Evolutionary conservation across 345 rosid genomes (phyloP).

Genomic region (Mercurialis annua): DNA sequence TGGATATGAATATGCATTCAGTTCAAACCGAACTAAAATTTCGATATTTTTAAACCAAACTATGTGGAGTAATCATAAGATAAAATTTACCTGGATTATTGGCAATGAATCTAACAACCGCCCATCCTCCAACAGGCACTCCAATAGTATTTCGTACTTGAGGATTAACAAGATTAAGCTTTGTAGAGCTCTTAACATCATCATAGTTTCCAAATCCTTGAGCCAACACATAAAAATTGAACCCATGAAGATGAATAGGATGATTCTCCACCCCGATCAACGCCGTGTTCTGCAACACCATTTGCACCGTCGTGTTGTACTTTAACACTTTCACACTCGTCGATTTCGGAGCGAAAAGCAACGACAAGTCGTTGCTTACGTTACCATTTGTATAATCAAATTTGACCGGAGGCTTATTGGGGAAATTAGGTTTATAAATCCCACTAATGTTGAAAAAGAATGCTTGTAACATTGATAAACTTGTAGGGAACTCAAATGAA

Average conservation of each 20-base stretch:
- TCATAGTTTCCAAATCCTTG: slow-evolving; percentile 90
- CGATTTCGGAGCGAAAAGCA: slow-evolving; percentile 45
- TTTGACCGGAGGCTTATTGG: slow-evolving; percentile 46
- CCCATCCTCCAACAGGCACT: slow-evolving; percentile 47
- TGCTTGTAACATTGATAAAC: slow-evolving; percentile 61
- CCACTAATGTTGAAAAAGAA: slow-evolving; percentile 45
- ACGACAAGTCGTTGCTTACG: slow-evolving; percentile 22
- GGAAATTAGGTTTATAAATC: slow-evolving; percentile 67
- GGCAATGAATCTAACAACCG: slow-evolving; percentile 65
- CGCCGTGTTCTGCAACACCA: slow-evolving; percentile 74
- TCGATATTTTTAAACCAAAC: too few species aligned
- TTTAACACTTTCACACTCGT: slow-evolving; percentile 61
- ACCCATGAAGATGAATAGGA: slow-evolving; percentile 87
- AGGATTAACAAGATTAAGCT: slow-evolving; percentile 61
- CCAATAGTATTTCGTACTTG: slow-evolving; percentile 66
- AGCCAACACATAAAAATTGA: slow-evolving; percentile 73
- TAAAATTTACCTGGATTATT: slow-evolving; percentile 70
- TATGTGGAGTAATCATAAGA: too few species aligned
- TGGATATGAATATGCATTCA: too few species aligned
- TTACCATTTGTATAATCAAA: slow-evolving; percentile 62
- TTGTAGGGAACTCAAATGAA: slow-evolving; percentile 52
- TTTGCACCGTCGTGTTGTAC: slow-evolving; percentile 68
- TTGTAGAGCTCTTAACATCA: slow-evolving; percentile 37
- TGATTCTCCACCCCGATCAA: slow-evolving; percentile 60
- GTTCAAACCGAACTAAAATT: too few species aligned